These are phyloP conservation scores for Nannochloris sp. DNA, from an alignment of 139 green algal species.

Conservation along the genomic window DNA sequence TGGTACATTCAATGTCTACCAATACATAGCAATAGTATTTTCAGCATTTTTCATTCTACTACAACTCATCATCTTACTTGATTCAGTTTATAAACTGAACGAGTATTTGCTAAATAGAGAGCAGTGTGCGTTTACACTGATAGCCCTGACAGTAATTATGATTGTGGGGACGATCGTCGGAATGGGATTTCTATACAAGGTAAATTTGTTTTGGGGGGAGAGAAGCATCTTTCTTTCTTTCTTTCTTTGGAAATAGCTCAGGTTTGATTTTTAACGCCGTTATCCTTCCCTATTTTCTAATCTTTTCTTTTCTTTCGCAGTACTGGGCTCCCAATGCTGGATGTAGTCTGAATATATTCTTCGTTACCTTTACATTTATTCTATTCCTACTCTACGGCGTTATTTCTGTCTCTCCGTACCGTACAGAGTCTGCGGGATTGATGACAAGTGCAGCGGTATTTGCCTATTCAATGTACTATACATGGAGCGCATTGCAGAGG, in stretches of 20 bases:
- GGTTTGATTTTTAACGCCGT: not conserved
- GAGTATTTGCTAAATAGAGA: slow-evolving; percentile 48
- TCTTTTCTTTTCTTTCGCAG: slow-evolving; percentile 1
- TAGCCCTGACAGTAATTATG: slow-evolving; percentile 23
- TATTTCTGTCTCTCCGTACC: slow-evolving; percentile 51
- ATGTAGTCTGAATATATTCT: slow-evolving; percentile 77
- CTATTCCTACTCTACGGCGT: slow-evolving; percentile 46
- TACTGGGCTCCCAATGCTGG: slow-evolving; percentile 47
- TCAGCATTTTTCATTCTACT: slow-evolving; percentile 71
- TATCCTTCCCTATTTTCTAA: not conserved
- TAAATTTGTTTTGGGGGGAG: no score
- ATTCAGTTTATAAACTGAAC: slow-evolving; percentile 60
- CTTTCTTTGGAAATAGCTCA: no score
- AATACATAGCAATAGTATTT: slow-evolving; percentile 41
- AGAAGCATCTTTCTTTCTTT: no score
- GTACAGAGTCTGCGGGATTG: slow-evolving; percentile 49
- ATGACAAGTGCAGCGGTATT: slow-evolving; percentile 57
- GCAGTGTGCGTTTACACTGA: slow-evolving; percentile 26
- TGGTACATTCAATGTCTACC: slow-evolving; percentile 42
- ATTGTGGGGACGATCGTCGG: slow-evolving; percentile 41
- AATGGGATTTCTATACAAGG: slow-evolving; percentile 57
- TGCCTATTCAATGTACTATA: slow-evolving; percentile 57
- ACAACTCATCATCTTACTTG: slow-evolving; percentile 64
- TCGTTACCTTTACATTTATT: slow-evolving; percentile 70
- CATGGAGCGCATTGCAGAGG: slow-evolving; percentile 57